Conservation (phyloP, 169 alveolate species). For the Babesia bovis region DNA sequence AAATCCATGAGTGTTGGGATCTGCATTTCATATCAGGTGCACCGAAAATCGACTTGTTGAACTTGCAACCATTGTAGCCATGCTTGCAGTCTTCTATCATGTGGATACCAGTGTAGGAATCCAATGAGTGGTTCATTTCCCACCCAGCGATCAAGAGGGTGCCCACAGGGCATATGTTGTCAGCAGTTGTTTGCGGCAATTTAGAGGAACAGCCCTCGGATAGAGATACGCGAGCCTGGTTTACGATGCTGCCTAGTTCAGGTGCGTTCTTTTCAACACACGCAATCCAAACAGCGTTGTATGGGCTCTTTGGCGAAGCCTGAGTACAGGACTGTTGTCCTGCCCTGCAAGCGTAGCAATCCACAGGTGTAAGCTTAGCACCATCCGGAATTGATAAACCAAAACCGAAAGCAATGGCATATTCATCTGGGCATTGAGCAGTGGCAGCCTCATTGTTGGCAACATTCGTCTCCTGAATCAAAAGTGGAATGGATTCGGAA, state of each 20-base stretch:
- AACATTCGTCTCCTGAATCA: conserved; percentile 68
- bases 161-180: conserved; percentile 49
- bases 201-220: conserved; percentile 10
- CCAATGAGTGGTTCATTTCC: conserved; percentile 1
- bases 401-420: conserved; percentile 55
- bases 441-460: conserved; percentile 23
- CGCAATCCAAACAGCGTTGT: conserved; percentile 64
- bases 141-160: conserved; percentile 24
- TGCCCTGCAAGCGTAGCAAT: conserved; percentile 59
- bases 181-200: conserved; percentile 4
- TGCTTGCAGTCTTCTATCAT: not conserved
- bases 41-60: conserved; percentile 12
- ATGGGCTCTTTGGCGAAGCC: conserved; percentile 12
- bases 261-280: conserved; percentile 67
- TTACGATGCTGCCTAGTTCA: conserved; percentile 38
- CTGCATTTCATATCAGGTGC: conserved; percentile 2
- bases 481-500: conserved; percentile 67
- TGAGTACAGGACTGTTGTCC: conserved; percentile 54
- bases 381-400: conserved; percentile 62
- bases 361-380: not conserved
- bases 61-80: conserved; percentile 29
- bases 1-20: conserved; percentile 54
- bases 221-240: conserved; percentile 29
- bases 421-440: conserved; percentile 58
- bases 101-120: not conserved